These are phyloP conservation scores for Aspergillus flavus DNA, from an alignment of 2,329 filamentous ascomycete species.

Conservation along the genomic window DNA sequence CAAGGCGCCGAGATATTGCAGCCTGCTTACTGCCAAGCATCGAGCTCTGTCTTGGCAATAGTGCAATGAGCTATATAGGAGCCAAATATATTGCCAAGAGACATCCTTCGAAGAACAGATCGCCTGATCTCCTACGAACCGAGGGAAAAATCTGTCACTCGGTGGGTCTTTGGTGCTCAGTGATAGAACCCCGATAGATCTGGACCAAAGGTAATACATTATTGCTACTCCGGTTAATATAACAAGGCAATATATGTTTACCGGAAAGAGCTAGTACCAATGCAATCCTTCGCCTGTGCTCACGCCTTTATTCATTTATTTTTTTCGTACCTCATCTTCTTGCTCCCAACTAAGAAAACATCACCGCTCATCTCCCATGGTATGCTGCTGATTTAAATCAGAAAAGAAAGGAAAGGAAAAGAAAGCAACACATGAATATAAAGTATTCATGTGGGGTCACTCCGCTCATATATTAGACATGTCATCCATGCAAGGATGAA, in stretches of 20 bases:
- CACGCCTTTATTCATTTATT: no score
- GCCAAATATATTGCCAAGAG: not conserved
- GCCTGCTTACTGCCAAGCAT: not conserved
- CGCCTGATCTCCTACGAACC: not conserved
- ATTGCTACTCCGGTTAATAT: no score
- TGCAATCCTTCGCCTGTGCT: no score
- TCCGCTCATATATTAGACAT: not conserved
- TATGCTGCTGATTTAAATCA: not conserved
- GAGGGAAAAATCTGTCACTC: no score
- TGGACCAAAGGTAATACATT: no score
- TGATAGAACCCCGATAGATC: no score
- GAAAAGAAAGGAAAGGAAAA: not conserved
- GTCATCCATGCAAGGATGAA: not conserved
- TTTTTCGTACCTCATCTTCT: no score
- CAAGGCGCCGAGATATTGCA: not conserved
- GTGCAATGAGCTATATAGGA: not conserved
- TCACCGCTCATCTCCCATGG: no score
- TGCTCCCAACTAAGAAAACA: no score
- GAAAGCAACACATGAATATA: not conserved
- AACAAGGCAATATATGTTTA: no score
- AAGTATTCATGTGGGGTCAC: rapidly evolving
- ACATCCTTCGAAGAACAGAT: not conserved
- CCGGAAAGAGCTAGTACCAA: no score
- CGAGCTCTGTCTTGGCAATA: not conserved
- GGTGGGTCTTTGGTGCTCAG: no score